These are phyloP conservation scores for Plasmodium berghei DNA, from an alignment of 169 alveolate genomes.

Conservation along the genomic window DNA sequence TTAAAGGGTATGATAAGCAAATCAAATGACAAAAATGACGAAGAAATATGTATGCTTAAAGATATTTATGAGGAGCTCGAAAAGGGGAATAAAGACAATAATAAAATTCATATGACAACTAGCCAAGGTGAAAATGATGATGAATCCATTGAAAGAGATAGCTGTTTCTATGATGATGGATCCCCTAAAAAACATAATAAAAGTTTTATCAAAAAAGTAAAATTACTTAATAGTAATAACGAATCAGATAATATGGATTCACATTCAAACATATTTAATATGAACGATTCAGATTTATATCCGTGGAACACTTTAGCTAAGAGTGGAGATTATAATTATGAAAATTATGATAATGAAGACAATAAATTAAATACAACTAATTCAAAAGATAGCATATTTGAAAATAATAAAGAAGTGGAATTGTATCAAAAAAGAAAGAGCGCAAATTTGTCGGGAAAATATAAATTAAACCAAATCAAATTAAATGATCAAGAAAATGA, in stretches of 20 bases:
- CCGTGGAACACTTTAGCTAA: constrained; percentile 19
- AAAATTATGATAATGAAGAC: neutral
- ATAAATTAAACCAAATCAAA: constrained; percentile 7
- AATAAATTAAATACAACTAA: neutral
- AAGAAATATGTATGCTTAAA: constrained; percentile 22
- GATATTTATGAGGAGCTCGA: constrained; percentile 67
- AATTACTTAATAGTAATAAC: constrained; percentile 33
- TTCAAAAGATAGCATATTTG: neutral
- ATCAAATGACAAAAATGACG: neutral
- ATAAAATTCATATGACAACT: neutral
- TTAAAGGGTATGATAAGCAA: neutral
- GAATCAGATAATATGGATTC: constrained; percentile 17
- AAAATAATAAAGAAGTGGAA: constrained; percentile 8
- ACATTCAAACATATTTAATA: constrained; percentile 11
- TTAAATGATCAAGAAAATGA: neutral
- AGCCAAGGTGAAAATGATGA: too few relatives aligned
- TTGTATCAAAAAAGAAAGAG: neutral
- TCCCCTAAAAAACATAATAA: constrained; percentile 23
- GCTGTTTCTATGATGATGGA: constrained; percentile 9
- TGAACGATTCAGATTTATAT: constrained; percentile 25
- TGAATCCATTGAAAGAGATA: neutral
- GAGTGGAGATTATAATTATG: neutral
- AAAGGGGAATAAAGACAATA: constrained; percentile 18
- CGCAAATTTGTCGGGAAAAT: constrained; percentile 1
- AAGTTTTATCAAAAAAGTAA: constrained; percentile 20